Percentiles rank a stretch among this genome's conserved stretches.
phyloP scores from a whole-genome alignment of 2,329 filamentous ascomycete genomes.

The Colletotrichum sp. region DNA sequence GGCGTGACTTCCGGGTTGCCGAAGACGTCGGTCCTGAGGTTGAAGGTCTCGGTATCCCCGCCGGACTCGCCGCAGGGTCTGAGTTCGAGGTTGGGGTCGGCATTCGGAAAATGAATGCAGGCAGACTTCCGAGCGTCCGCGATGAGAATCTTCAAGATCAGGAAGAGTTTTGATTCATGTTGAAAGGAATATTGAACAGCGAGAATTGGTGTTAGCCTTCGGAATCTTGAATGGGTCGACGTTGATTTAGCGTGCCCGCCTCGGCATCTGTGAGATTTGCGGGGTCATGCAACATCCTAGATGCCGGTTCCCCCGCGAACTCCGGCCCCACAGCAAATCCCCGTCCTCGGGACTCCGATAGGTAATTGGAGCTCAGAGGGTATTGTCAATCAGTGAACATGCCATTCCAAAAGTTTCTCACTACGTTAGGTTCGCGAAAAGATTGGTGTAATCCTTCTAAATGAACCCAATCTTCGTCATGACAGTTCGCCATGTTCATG shows the following conservation, averaged over 20 bases:
- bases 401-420: not conserved
- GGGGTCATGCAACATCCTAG: not conserved
- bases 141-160: not conserved
- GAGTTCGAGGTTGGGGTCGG: not conserved
- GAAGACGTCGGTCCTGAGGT: not conserved
- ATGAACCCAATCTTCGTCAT: not conserved
- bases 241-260: not conserved
- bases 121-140: not conserved
- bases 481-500: not conserved
- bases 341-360: not conserved
- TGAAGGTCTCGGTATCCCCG: not conserved
- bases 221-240: not conserved
- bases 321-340: not conserved
- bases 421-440: not conserved
- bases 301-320: not conserved
- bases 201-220: not conserved
- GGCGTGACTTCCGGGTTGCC: not conserved
- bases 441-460: fast-evolving
- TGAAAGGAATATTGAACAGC: not conserved
- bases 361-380: not conserved
- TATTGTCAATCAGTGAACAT: not conserved
- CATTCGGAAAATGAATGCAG: not conserved
- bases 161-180: not conserved
- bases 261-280: not conserved
- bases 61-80: not conserved